phyloP scores from a whole-genome alignment of 2,329 filamentous ascomycete genomes.

The Alternaria sp. region DNA sequence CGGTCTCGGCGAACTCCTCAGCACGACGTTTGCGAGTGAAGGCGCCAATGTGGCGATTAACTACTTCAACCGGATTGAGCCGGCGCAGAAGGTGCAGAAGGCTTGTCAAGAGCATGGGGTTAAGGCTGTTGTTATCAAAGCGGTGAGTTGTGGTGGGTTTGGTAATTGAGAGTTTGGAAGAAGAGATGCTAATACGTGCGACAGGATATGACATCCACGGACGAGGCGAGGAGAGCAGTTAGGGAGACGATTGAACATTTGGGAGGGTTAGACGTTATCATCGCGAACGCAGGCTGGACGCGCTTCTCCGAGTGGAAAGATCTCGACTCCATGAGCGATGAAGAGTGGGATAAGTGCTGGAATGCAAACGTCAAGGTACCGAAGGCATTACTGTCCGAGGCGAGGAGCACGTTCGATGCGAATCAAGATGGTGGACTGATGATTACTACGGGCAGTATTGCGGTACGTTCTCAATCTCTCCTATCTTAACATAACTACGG shows the following conservation, averaged over 20 bases:
- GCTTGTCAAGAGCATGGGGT: conserved; percentile 61
- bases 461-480: conserved; percentile 51
- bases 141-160: conserved; percentile 51
- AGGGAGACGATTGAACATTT: conserved; percentile 64
- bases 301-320: conserved; percentile 64
- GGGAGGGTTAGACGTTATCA: conserved; percentile 75
- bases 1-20: conserved; percentile 74
- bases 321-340: conserved; percentile 64
- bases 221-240: conserved; percentile 67
- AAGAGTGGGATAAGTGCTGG: conserved; percentile 72
- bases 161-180: no score
- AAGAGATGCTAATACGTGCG: background rate
- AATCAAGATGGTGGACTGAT: conserved; percentile 70
- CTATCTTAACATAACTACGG: background rate
- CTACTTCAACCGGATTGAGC: conserved; percentile 67
- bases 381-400: conserved; percentile 61
- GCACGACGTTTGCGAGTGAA: conserved; percentile 69
- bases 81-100: conserved; percentile 65
- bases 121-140: conserved; percentile 65
- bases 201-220: conserved; percentile 66
- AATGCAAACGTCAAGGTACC: conserved; percentile 64
- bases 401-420: conserved; percentile 63
- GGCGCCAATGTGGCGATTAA: conserved; percentile 77
- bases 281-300: conserved; percentile 77
- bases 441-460: conserved; percentile 68